These are phyloP conservation scores for Stephania cephalantha DNA, from an alignment of 164 flowering plant species.

Conservation along the genomic window DNA sequence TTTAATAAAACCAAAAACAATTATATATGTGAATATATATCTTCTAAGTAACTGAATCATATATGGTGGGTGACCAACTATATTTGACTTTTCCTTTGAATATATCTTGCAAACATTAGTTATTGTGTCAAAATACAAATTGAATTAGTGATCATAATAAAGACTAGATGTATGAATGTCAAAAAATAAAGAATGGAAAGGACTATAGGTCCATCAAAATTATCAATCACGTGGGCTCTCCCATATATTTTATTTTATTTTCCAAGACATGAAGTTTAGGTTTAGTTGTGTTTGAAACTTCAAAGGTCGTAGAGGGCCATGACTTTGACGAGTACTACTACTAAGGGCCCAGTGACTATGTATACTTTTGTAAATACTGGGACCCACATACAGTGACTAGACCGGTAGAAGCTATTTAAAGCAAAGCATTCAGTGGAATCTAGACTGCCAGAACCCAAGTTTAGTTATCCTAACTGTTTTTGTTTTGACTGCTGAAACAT, in stretches of 20 bases:
- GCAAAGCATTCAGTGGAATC: background rate
- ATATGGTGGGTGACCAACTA: background rate
- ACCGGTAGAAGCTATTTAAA: too few relatives aligned
- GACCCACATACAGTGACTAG: background rate
- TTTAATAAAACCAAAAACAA: too few relatives aligned
- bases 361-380: background rate
- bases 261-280: background rate
- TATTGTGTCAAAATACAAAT: too few relatives aligned
- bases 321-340: background rate
- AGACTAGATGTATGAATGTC: too few relatives aligned
- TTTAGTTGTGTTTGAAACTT: too few relatives aligned
- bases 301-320: background rate
- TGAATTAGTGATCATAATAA: too few relatives aligned
- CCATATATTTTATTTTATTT: background rate
- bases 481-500: background rate
- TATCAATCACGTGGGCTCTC: background rate
- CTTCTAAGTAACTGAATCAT: too few relatives aligned
- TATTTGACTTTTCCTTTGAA: background rate
- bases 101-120: background rate
- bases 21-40: too few relatives aligned
- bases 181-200: background rate
- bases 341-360: background rate
- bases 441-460: background rate
- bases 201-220: background rate
- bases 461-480: background rate